These are phyloP conservation scores for Metschnikowia kunwiensis DNA, from an alignment of 805 yeast genomes.

Conservation along the genomic window DNA sequence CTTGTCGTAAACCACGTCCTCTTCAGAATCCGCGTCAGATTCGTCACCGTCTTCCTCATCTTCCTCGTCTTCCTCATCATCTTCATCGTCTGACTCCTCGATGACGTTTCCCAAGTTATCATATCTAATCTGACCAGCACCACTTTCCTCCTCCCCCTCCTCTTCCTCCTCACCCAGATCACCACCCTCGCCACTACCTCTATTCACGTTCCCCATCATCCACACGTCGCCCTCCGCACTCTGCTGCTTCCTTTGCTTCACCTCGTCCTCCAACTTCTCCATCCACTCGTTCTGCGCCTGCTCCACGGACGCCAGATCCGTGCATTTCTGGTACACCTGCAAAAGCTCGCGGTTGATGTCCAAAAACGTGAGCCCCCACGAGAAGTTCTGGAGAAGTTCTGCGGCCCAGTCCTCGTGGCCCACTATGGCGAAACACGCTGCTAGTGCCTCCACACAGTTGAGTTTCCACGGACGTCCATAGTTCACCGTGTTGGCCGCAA, in stretches of 20 bases:
- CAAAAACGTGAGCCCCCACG: slow-evolving; percentile 91
- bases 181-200: slow-evolving; percentile 23
- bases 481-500: slow-evolving; percentile 96
- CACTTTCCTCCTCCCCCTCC: background rate
- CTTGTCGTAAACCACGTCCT: slow-evolving; percentile 17
- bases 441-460: slow-evolving; percentile 95
- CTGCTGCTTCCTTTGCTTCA: slow-evolving; percentile 54
- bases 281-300: slow-evolving; percentile 76
- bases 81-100: background rate
- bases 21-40: slow-evolving; percentile 18
- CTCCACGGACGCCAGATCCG: slow-evolving; percentile 72
- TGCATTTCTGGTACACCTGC: slow-evolving; percentile 71
- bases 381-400: slow-evolving; percentile 68
- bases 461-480: slow-evolving; percentile 95
- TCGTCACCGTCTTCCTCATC: slow-evolving; percentile 15
- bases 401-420: slow-evolving; percentile 90
- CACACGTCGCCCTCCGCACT: slow-evolving; percentile 61
- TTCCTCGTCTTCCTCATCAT: slow-evolving; percentile 9
- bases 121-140: slow-evolving; percentile 9
- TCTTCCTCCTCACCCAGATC: background rate
- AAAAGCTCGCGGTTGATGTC: slow-evolving; percentile 77
- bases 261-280: slow-evolving; percentile 62
- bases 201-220: slow-evolving; percentile 76
- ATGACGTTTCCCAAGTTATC: slow-evolving; percentile 17
- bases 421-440: slow-evolving; percentile 93